A percentile compares a stretch with the other conserved stretches of the same genome.
phyloP scores from a whole-genome alignment of 2,329 filamentous ascomycete species.

The Microdochium nivale region DNA sequence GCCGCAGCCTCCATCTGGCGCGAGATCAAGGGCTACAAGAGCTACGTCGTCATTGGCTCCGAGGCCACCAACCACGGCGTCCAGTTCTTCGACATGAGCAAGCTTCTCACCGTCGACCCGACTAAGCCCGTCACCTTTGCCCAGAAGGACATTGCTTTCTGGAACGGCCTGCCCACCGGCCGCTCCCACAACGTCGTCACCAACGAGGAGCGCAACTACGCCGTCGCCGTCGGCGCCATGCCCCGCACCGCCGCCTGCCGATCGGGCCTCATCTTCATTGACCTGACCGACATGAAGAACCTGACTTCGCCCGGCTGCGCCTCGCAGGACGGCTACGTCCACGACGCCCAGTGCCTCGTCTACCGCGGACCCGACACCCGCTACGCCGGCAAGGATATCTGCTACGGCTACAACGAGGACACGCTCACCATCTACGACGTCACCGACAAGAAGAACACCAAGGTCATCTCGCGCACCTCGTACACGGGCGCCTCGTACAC shows the following conservation, averaged over 20 bases:
- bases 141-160: conserved; percentile 31
- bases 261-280: conserved; percentile 50
- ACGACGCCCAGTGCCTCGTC: conserved; percentile 51
- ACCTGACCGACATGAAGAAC: conserved; percentile 43
- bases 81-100: conserved; percentile 56
- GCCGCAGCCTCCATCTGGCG: conserved; percentile 38
- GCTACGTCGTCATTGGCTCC: conserved; percentile 27
- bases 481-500: conserved; percentile 46
- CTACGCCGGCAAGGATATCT: conserved; percentile 39
- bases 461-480: conserved; percentile 38
- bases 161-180: conserved; percentile 30
- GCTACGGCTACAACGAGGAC: conserved; percentile 47
- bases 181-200: conserved; percentile 37
- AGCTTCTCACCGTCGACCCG: conserved; percentile 38
- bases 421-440: conserved; percentile 41
- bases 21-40: conserved; percentile 36
- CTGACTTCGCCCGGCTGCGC: conserved; percentile 45
- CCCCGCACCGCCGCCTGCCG: conserved; percentile 34
- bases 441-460: conserved; percentile 32
- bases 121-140: conserved; percentile 32
- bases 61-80: conserved; percentile 43
- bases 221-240: conserved; percentile 31
- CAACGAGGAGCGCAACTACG: conserved; percentile 35
- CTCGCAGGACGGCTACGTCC: conserved; percentile 47
- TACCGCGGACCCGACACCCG: conserved; percentile 39